Conservation (phyloP, 2,329 filamentous ascomycete species). For the Diaporthe humulicola region DNA sequence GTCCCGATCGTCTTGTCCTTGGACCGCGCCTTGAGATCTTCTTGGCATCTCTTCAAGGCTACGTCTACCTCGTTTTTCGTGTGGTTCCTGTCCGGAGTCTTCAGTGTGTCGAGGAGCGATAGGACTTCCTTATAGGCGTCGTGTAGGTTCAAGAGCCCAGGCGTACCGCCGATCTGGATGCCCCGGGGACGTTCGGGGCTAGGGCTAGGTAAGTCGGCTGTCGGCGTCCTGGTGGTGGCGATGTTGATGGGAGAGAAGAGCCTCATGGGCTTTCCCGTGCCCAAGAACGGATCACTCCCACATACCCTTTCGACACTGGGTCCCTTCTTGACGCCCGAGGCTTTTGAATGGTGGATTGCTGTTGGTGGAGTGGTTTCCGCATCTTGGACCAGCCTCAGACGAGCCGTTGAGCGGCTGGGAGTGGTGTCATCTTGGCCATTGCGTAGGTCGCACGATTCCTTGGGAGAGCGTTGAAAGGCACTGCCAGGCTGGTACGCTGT, state of each 20-base stretch:
- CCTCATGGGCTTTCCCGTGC: background rate
- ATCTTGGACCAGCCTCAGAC: background rate
- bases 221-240: background rate
- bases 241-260: background rate
- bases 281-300: background rate
- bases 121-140: background rate
- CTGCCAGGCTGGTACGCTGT: background rate
- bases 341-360: background rate
- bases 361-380: background rate
- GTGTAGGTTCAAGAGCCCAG: background rate
- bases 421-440: no score
- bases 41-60: background rate
- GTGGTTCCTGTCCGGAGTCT: background rate
- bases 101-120: background rate
- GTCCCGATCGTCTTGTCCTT: conserved; percentile 1
- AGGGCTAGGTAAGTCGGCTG: background rate
- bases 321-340: background rate
- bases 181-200: background rate
- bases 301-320: background rate
- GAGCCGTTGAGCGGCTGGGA: no score
- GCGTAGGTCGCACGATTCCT: background rate
- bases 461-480: background rate
- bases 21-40: conserved; percentile 1
- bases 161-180: background rate
- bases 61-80: background rate